A percentile compares a stretch with the other conserved stretches of the same genome.
Evolutionary conservation across 306 rosid species (phyloP).

Genomic region (Dalbergia oliveri): DNA sequence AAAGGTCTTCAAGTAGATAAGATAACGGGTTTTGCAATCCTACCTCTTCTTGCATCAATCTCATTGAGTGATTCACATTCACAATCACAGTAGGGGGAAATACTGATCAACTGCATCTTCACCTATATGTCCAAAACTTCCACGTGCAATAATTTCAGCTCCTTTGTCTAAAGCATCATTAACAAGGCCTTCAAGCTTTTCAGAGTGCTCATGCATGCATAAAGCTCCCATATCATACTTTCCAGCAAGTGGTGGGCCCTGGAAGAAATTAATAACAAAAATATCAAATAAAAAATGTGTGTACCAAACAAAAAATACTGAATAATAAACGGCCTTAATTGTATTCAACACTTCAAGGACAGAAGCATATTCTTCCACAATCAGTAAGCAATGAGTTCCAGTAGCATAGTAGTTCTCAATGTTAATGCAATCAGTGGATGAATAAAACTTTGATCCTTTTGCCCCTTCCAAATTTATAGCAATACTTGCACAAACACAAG

Average conservation of each 20-base stretch:
- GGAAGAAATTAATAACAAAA: conserved; percentile 47
- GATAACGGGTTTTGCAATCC: not conserved
- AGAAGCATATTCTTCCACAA: not conserved
- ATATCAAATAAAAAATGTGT: not conserved
- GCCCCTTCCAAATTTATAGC: not conserved
- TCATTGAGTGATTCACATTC: conserved; percentile 86
- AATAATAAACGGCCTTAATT: not conserved
- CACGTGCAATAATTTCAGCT: conserved; percentile 84
- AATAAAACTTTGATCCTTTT: conserved; percentile 9
- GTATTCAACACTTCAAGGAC: not conserved
- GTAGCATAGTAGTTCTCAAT: conserved; percentile 13
- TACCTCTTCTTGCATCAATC: conserved; percentile 97
- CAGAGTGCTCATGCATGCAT: conserved; percentile 92
- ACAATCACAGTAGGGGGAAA: conserved; percentile 83
- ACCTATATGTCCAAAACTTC: conserved; percentile 79
- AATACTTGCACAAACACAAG: not conserved
- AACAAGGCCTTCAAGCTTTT: conserved; percentile 81
- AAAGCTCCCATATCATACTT: conserved; percentile 95
- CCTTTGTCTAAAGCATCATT: conserved; percentile 84
- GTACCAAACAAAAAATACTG: not conserved
- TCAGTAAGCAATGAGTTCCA: not conserved
- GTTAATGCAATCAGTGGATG: not conserved
- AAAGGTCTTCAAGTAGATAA: conserved; percentile 29
- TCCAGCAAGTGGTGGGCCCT: conserved; percentile 94
- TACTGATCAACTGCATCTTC: conserved; percentile 93